Evolutionary conservation across 352 stramenopile genomes (phyloP).

Genomic region (Chrysophaeum taylorii): DNA sequence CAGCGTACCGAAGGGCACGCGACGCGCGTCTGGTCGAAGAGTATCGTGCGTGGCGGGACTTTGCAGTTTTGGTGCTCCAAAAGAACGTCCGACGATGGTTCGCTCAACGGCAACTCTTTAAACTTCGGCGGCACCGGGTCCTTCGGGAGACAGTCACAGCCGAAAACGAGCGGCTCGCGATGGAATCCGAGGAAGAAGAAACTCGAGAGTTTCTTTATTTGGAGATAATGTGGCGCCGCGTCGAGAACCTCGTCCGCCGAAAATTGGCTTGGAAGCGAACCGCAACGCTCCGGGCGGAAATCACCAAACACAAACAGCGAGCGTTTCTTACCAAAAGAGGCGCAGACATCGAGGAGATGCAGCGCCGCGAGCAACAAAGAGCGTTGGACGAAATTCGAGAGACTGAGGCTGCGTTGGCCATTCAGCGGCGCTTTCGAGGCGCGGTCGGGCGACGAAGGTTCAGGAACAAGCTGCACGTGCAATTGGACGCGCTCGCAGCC

Average conservation of each 20-base stretch:
- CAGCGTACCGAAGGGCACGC: too few relatives aligned
- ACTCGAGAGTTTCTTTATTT: too few relatives aligned
- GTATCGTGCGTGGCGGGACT: neutral
- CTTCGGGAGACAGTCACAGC: neutral
- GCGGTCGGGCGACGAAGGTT: neutral
- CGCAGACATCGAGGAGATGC: conserved; percentile 3
- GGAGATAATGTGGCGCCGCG: too few relatives aligned
- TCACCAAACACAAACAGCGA: too few relatives aligned
- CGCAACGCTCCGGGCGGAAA: too few relatives aligned
- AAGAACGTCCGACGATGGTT: neutral
- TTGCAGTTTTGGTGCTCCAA: neutral
- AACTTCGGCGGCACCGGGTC: neutral
- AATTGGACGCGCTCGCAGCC: neutral
- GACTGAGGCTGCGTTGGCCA: neutral
- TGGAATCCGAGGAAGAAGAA: too few relatives aligned
- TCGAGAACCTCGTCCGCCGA: too few relatives aligned
- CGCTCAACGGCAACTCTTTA: neutral
- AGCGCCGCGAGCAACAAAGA: neutral
- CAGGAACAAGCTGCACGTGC: neutral
- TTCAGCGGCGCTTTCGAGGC: neutral
- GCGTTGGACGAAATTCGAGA: neutral
- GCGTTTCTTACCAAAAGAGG: too few relatives aligned
- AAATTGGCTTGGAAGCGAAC: too few relatives aligned
- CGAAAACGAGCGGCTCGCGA: neutral
- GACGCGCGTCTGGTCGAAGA: neutral